A percentile compares a stretch with the other conserved stretches of the same genome.
These are phyloP conservation scores for Leishmania tarentolae DNA, from an alignment of 208 protist genomes.

Conservation along the genomic window DNA sequence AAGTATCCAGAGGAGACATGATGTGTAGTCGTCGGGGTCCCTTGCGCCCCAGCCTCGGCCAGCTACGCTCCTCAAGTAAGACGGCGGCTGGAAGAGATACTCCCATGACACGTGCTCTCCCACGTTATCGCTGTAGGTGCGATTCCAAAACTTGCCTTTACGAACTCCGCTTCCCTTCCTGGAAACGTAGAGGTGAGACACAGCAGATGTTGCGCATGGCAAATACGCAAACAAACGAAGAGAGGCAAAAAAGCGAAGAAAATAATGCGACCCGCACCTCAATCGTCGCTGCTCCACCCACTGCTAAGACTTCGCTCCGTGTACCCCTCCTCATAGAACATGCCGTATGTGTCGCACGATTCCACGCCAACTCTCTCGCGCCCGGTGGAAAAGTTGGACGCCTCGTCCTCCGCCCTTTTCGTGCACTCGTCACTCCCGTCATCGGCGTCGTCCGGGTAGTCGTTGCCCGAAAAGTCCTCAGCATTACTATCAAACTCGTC, in stretches of 20 bases:
- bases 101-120: neutral
- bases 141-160: neutral
- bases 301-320: slow-evolving; percentile 41
- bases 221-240: neutral
- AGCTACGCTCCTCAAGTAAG: neutral
- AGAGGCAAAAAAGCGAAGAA: too few species aligned
- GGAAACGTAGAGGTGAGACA: neutral
- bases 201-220: neutral
- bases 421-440: slow-evolving; percentile 25
- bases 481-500: slow-evolving; percentile 93
- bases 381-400: slow-evolving; percentile 2
- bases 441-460: slow-evolving; percentile 80
- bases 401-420: neutral
- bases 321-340: slow-evolving; percentile 64
- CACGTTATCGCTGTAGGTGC: neutral
- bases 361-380: neutral
- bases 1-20: neutral
- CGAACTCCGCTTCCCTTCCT: neutral
- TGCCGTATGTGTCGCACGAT: slow-evolving; percentile 27
- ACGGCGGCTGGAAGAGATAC: neutral
- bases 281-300: slow-evolving; percentile 55
- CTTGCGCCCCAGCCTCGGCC: neutral
- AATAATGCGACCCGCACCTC: neutral
- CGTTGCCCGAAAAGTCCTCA: slow-evolving; percentile 84
- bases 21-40: neutral